These are phyloP conservation scores for Torulaspora quercuum DNA, from an alignment of 805 yeast genomes.

Conservation along the genomic window DNA sequence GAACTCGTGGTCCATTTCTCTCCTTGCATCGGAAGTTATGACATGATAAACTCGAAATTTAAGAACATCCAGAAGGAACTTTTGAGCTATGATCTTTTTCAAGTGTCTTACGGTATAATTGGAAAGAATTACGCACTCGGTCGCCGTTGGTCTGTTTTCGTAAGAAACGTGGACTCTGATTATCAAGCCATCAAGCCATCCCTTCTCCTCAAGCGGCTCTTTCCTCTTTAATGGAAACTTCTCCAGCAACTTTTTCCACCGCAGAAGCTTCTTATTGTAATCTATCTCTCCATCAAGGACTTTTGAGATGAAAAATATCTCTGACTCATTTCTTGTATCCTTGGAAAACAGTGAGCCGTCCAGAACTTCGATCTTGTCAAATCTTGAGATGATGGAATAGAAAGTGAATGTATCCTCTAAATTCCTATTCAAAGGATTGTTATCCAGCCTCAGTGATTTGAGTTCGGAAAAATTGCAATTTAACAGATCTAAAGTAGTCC, in stretches of 20 bases:
- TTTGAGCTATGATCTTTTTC: constrained; percentile 22
- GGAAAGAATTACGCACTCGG: constrained; percentile 14
- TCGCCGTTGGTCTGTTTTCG: constrained; percentile 2
- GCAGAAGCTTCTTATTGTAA: constrained; percentile 21
- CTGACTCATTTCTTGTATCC: constrained; percentile 59
- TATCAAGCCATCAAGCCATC: constrained; percentile 18
- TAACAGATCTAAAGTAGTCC: constrained; percentile 50
- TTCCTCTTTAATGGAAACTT: constrained; percentile 36
- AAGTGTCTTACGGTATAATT: constrained; percentile 25
- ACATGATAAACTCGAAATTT: constrained; percentile 13
- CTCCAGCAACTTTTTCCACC: constrained; percentile 45
- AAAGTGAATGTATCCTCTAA: constrained; percentile 25
- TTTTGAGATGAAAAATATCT: constrained; percentile 58
- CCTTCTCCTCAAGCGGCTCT: neutral
- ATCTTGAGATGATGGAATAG: constrained; percentile 46
- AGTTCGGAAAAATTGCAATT: constrained; percentile 42
- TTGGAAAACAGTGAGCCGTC: constrained; percentile 54
- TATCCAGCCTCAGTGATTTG: constrained; percentile 45
- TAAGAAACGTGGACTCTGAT: constrained; percentile 12
- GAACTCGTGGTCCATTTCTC: constrained; percentile 22
- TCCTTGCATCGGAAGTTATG: constrained; percentile 7
- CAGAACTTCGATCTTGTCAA: constrained; percentile 39
- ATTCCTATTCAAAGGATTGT: constrained; percentile 48
- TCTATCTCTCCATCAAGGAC: constrained; percentile 36
- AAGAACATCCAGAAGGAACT: constrained; percentile 6